Evolutionary conservation across 1,139 yeast species (phyloP), one percentile per base, ranked within the genome.

Genomic region (Diutina siamensis): DNA sequence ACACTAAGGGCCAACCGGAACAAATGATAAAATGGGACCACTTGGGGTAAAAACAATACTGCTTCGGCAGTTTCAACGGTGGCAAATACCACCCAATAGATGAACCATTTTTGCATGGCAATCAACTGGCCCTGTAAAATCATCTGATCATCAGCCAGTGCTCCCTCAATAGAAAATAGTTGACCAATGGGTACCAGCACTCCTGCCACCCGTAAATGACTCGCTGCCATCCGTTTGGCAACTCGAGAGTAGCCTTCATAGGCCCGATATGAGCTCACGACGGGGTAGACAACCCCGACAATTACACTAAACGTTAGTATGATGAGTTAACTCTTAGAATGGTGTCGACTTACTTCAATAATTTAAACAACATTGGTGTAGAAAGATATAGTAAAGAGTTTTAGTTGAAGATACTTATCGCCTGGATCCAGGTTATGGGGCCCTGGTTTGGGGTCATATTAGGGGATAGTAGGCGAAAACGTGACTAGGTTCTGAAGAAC

Each of bases 61-160:
- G 58, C 52, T 52, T 65, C 76, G 15, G 58, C 53, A 19, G 59
- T 54, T n/a, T 59, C 61, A 32, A 67, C 55, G 7, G 66, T 50
- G 1, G 74, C 66, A 44, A 64, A 59, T 1, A 76, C 71, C 17
- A 76, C 61, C 86, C 86, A 80, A 55, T 77, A 80, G 18, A 74
- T 64, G 32, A 75, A 58, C 78, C 83, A 76, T 54, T 78, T 76
- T 47, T 76, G 76, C 38, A 75, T 57, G 13, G 68, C 58, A 20
- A 72, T 40, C 7, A 28, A 15, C 2, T 12, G 22, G 12, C 35
- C 22, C n/a, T 28, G 44, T 10, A 28, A 21, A 21, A 9, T 19
- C 4, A 9, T 25, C 33, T 27, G 34, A 27, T 52, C 53, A 18
- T 53, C 57, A 45, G 61, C 63, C 38, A 44, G 45, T 48, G 53